Evolutionary conservation across 1,284 basidiomycete genomes (phyloP).

Genomic region (Lentinula novae-zelandiae): DNA sequence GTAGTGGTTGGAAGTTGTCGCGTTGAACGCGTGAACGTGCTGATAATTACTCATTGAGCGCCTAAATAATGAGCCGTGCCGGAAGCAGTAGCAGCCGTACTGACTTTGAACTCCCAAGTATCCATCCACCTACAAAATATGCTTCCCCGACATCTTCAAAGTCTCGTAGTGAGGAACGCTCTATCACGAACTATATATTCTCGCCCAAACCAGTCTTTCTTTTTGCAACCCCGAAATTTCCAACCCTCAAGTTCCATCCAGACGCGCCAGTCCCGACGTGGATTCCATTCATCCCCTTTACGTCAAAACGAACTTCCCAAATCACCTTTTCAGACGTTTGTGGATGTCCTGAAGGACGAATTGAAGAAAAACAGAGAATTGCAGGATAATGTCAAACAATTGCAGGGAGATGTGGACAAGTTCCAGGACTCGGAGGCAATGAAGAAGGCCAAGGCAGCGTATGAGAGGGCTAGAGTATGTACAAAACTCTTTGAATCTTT

Average conservation of each 20-base stretch:
- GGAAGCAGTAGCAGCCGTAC: background rate
- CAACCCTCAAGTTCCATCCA: constrained; percentile 17
- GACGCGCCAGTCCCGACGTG: constrained; percentile 15
- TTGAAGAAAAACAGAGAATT: constrained; percentile 91
- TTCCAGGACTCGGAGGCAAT: constrained; percentile 96
- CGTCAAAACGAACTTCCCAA: constrained; percentile 69
- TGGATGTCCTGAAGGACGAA: constrained; percentile 91
- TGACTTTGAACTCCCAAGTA: background rate
- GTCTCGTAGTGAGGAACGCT: constrained; percentile 22
- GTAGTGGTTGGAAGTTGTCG: background rate
- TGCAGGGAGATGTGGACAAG: constrained; percentile 97
- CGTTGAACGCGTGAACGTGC: background rate
- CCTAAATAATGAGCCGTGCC: background rate
- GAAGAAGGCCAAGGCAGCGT: constrained; percentile 86
- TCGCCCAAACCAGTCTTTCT: constrained; percentile 40
- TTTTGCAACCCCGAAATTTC: constrained; percentile 10
- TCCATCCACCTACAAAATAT: constrained; percentile 7
- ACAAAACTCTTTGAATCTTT: background rate
- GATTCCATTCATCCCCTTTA: constrained; percentile 68
- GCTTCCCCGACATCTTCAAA: constrained; percentile 23
- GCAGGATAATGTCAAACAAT: constrained; percentile 94
- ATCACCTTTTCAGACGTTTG: constrained; percentile 95
- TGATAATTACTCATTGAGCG: background rate
- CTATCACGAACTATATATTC: constrained; percentile 28
- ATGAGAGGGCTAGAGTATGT: constrained; percentile 90